A percentile compares a stretch with the other conserved stretches of the same genome.
phyloP scores from a whole-genome alignment of 352 stramenopile genomes.

The Thraustochytrium aureum region DNA sequence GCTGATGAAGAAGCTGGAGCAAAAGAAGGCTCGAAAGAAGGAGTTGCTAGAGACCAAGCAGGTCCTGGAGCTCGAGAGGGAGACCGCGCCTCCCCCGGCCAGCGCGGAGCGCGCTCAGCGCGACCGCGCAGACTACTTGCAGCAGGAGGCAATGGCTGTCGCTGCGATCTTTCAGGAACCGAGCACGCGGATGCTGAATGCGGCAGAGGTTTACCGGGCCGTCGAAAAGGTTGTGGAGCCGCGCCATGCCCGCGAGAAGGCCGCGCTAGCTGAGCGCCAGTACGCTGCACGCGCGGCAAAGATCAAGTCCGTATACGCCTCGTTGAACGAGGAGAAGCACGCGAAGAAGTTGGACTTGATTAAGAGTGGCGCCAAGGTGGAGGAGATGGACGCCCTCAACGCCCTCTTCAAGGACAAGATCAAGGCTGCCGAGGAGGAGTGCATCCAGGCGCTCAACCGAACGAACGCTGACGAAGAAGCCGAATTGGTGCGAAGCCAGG shows the following conservation, averaged over 20 bases:
- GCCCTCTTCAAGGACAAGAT: slow-evolving; percentile 40
- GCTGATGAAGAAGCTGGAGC: slow-evolving; percentile 55
- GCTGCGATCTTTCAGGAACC: slow-evolving; percentile 17
- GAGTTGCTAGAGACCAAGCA: slow-evolving; percentile 40
- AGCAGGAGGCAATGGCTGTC: slow-evolving; percentile 26
- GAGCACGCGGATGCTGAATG: neutral
- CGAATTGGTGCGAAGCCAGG: slow-evolving; percentile 11
- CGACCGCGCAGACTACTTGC: slow-evolving; percentile 10
- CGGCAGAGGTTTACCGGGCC: slow-evolving; percentile 26
- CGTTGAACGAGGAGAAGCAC: slow-evolving; percentile 39
- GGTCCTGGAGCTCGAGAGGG: slow-evolving; percentile 16
- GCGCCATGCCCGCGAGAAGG: slow-evolving; percentile 31
- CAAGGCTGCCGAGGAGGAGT: neutral
- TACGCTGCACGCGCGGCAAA: neutral
- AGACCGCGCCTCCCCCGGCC: neutral
- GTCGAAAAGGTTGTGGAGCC: slow-evolving; percentile 51
- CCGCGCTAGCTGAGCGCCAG: neutral
- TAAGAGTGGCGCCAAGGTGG: slow-evolving; percentile 2
- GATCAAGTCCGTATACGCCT: slow-evolving; percentile 7
- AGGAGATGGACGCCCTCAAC: slow-evolving; percentile 28
- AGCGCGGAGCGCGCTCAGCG: neutral
- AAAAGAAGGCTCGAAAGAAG: slow-evolving; percentile 38
- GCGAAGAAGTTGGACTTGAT: slow-evolving; percentile 33
- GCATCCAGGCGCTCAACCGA: neutral
- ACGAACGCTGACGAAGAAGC: neutral